Base-by-base conservation (phyloP, 257 asterid species). In the Fraxinus americana region DNA sequence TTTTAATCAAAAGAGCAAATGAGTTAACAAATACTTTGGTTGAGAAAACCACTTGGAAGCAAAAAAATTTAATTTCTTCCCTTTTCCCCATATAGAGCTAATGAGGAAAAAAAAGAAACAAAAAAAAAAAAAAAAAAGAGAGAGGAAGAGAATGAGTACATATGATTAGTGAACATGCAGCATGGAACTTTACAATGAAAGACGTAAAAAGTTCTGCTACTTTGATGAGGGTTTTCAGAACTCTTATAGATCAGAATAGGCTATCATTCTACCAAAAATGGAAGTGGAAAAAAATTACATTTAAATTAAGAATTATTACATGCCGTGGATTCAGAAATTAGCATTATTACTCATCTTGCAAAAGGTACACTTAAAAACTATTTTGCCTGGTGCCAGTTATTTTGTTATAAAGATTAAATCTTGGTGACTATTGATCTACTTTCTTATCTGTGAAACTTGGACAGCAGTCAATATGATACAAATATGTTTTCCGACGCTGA, bases 401-500 rank as follows among this genome's bases (percentile, higher is more conserved):
- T 63, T 63, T 27, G 13, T 5, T n/a, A 9, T 11, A 7, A 27
- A 21, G 69, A 23, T 23, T 63, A 25, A 25, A 63, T 27, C 19
- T 63, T 11, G 35, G 19, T 72, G 67, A 73, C 19, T 63, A 52
- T 36, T 66, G 67, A 48, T 83, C 75, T 36, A 72, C 3, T 50
- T 73, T 81, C 52, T 79, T 71, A 10, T 68, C 38, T 65, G 67
- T 75, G 75, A 63, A 71, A 76, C 69, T 39, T 76, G 92, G 97
- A 97, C 82, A 91, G 92, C 54, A 77, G 87, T 74, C 92, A 89
- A 82, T 86, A 90, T 19, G 98, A 91, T 75, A 81, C 91, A 75
- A 87, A 83, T 84, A 72, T 94, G 86, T 94, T 94, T 79, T 97
- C 98, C 13, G 97, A 90, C 74, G 98, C 90, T 6, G 93, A 89